These are phyloP conservation scores for Lasiosphaeria miniovina DNA, from an alignment of 495 filamentous ascomycete genomes.

Conservation along the genomic window DNA sequence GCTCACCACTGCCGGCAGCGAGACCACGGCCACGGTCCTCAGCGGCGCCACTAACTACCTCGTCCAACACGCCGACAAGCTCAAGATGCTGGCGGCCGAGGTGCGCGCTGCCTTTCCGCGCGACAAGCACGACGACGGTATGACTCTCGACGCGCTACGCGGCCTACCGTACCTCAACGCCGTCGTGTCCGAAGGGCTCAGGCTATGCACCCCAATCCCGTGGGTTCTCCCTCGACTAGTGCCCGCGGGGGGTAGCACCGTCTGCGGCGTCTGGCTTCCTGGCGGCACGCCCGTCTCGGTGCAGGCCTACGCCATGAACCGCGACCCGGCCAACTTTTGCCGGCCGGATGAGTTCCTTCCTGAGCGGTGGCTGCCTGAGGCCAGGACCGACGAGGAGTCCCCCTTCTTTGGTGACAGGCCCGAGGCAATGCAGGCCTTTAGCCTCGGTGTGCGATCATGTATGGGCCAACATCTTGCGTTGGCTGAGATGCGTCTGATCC, in stretches of 20 bases:
- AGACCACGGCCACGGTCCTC: conserved; percentile 54
- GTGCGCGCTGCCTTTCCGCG: conserved; percentile 43
- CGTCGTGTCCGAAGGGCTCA: conserved; percentile 44
- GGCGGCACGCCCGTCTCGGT: conserved; percentile 33
- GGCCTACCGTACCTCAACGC: conserved; percentile 43
- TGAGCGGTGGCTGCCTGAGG: conserved; percentile 47
- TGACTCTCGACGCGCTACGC: conserved; percentile 41
- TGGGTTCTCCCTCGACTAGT: conserved; percentile 33
- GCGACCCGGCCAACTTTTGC: conserved; percentile 18
- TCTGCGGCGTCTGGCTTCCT: conserved; percentile 30
- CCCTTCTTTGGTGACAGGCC: conserved; percentile 38
- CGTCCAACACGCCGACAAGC: conserved; percentile 37
- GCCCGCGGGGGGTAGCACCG: conserved; percentile 28
- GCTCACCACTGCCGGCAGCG: conserved; percentile 48
- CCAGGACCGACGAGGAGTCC: conserved; percentile 32
- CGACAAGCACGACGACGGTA: conserved; percentile 39
- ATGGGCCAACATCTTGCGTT: conserved; percentile 53
- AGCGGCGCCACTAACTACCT: conserved; percentile 51
- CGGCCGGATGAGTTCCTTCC: conserved; percentile 27
- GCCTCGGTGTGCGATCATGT: conserved; percentile 51
- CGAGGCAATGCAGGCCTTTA: conserved; percentile 52
- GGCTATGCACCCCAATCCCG: conserved; percentile 36
- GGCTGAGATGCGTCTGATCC: conserved; percentile 48
- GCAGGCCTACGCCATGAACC: conserved; percentile 30
- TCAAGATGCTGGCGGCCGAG: conserved; percentile 39